Conservation (phyloP, 2,329 filamentous ascomycete genomes). For the Atkinsonella hypoxylon region DNA sequence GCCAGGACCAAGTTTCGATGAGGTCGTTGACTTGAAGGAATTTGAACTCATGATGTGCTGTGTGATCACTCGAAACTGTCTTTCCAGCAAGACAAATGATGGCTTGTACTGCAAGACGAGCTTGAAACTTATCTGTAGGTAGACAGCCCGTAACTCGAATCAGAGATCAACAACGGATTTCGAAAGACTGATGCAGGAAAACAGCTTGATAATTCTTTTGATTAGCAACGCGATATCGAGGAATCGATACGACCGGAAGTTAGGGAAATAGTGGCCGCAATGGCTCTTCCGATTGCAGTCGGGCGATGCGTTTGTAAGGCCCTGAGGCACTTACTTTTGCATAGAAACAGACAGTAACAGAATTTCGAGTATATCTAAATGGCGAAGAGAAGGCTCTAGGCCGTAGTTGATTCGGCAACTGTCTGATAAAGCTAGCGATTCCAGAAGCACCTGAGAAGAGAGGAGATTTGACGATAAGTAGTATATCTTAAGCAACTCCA, state of each 20-base stretch:
- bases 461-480: not conserved
- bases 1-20: constrained; percentile 39
- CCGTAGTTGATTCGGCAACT: constrained; percentile 9
- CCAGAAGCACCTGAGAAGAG: not conserved
- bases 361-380: constrained; percentile 18
- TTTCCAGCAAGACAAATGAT: not conserved
- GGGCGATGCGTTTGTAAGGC: not conserved
- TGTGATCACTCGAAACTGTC: not conserved
- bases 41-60: constrained; percentile 36
- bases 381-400: constrained; percentile 17
- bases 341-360: constrained; percentile 4
- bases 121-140: too few species aligned
- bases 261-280: too few species aligned
- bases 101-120: too few species aligned
- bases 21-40: constrained; percentile 35
- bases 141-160: too few species aligned
- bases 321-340: not conserved
- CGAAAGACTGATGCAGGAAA: too few species aligned
- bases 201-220: too few species aligned
- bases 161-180: too few species aligned
- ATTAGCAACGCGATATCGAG: too few species aligned
- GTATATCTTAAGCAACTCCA: constrained; percentile 11
- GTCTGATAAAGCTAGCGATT: not conserved
- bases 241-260: too few species aligned
- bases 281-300: too few species aligned